Evolutionary conservation across 2,329 filamentous ascomycete species (phyloP).

Genomic region (Hymenoscyphus scutula): DNA sequence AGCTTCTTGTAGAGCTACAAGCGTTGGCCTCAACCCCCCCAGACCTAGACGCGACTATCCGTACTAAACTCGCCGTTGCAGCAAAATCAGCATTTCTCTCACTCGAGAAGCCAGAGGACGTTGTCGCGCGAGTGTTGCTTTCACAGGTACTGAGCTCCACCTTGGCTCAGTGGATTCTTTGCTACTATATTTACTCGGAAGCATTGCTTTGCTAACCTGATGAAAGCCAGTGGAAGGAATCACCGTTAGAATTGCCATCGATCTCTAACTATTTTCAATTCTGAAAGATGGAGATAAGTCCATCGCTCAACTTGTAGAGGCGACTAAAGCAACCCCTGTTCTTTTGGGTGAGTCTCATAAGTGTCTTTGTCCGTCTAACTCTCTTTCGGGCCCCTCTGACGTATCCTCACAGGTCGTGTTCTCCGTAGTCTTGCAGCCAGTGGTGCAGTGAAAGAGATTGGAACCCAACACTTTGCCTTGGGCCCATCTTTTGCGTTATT

Average conservation of each 20-base stretch:
- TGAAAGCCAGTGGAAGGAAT: conserved; percentile 8
- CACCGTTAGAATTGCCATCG: conserved; percentile 8
- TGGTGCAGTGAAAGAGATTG: conserved; percentile 1
- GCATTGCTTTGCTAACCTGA: not conserved
- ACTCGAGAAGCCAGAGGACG: conserved; percentile 11
- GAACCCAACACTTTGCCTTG: too few species aligned
- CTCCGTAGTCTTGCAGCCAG: conserved; percentile 3
- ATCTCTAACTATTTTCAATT: conserved; percentile 6
- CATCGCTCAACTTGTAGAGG: not conserved
- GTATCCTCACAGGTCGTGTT: not conserved
- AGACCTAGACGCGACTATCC: not conserved
- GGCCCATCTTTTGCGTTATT: not conserved
- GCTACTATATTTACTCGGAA: not conserved
- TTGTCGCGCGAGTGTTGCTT: conserved; percentile 8
- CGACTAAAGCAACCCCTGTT: not conserved
- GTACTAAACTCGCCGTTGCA: conserved; percentile 4
- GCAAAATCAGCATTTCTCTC: not conserved
- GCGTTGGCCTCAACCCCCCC: not conserved
- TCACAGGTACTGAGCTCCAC: not conserved
- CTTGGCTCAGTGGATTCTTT: too few species aligned
- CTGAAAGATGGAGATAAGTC: conserved; percentile 3
- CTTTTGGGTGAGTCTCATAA: conserved; percentile 3
- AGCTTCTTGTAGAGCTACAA: conserved; percentile 6
- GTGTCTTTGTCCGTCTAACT: too few species aligned
- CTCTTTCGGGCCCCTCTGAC: not conserved